phyloP scores from a whole-genome alignment of 169 alveolate genomes.

The Blepharisma undulans region DNA sequence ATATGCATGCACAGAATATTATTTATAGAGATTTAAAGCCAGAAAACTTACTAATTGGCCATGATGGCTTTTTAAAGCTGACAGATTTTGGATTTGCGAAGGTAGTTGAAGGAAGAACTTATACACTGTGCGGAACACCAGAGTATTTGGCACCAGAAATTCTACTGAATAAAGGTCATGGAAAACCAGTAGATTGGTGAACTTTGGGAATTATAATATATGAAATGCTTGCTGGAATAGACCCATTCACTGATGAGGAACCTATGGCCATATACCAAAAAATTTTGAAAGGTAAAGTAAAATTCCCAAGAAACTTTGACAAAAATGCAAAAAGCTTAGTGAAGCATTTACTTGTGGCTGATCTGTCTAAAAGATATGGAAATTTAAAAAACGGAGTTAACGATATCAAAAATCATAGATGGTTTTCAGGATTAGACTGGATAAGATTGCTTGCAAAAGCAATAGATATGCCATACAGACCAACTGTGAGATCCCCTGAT shows the following conservation, averaged over 20 bases:
- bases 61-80: slow-evolving; percentile 73
- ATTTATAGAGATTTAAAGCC: slow-evolving; percentile 75
- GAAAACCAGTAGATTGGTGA: slow-evolving; percentile 86
- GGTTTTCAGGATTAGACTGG: slow-evolving; percentile 84
- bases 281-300: slow-evolving; percentile 93
- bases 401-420: slow-evolving; percentile 89
- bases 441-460: slow-evolving; percentile 50
- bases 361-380: slow-evolving; percentile 84
- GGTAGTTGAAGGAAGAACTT: slow-evolving; percentile 71
- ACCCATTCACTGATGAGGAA: slow-evolving; percentile 97
- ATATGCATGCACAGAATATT: slow-evolving; percentile 51
- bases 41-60: slow-evolving; percentile 67
- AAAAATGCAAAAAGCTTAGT: slow-evolving; percentile 88
- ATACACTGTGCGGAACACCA: slow-evolving; percentile 81
- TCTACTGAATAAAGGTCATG: slow-evolving; percentile 75
- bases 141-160: slow-evolving; percentile 82
- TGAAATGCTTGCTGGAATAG: slow-evolving; percentile 98
- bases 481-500: slow-evolving; percentile 62
- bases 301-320: slow-evolving; percentile 93
- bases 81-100: slow-evolving; percentile 84
- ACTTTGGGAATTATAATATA: slow-evolving; percentile 89
- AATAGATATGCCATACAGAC: slow-evolving; percentile 67
- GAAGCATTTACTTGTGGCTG: slow-evolving; percentile 88
- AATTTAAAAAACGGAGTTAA: slow-evolving; percentile 73
- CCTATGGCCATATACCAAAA: slow-evolving; percentile 97